Base-by-base conservation (phyloP, 108 stramenopile genomes). In the Epithemia pelagica region DNA sequence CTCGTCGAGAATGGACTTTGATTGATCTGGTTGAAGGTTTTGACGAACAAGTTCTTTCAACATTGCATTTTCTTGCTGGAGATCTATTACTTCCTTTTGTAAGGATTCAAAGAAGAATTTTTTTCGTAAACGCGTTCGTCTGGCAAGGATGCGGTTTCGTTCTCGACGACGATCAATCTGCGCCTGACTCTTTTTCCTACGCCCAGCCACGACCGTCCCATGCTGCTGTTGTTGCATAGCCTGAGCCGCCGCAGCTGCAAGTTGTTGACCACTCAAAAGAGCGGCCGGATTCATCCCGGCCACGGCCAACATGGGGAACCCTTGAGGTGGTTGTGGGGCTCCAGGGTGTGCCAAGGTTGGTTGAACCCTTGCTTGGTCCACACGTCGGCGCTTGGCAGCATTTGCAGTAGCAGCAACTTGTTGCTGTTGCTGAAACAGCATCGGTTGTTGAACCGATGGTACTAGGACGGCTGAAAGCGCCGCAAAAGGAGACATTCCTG, bases 81-180 rank as follows among this genome's bases (percentile, higher is more conserved):
- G 73, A 61, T 90, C 90, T 37, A 84, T 67, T 31, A 95, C 87
- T 62, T 95, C 89, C 69, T 90, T 89, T 67, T 98, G 96, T 58
- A 98, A 78, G 2, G 80, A 82, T 72, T 99, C 96, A 62, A 99
- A 94, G 69, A 99, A 94, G 76, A 97, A 96, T 81, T 97, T 97
- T 72, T 99, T 99, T 22, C 97, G 88, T 31, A 99, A 87, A 20
- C 98, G 92, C 18, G 95, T 96, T 19, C 96, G 87, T 21, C 94
- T 80, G 20, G 98, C 98, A 25, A 96, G 83, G 62, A 96, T 94
- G 8, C 98, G 93, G 71, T 99, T 97, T 58, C 96, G 79, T 62
- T 98, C 97, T 25, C 95, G 76, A 22, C 95, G 73, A 53, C 94
- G 87, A 69, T 92, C 91, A 54, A 91, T 82, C 75, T 94, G 93